These are phyloP conservation scores for Paramecium pentaurelia DNA, from an alignment of 73 alveolate genomes.

Conservation along the genomic window DNA sequence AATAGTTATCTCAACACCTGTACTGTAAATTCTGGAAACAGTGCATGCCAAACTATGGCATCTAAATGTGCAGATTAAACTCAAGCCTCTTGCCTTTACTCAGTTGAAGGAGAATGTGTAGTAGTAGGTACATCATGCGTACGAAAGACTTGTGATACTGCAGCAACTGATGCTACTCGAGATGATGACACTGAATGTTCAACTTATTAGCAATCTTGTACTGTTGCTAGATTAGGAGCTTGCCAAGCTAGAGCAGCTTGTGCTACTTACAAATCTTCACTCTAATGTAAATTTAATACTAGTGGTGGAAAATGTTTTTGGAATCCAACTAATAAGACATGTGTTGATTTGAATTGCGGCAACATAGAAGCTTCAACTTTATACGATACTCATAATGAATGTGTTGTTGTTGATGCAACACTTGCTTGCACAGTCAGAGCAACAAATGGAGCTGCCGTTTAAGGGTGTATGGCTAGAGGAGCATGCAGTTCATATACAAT, in stretches of 20 bases:
- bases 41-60: background rate
- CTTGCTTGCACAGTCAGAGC: slow-evolving; percentile 32
- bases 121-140: background rate
- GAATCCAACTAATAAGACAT: background rate
- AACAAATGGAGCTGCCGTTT: background rate
- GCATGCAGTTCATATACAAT: background rate
- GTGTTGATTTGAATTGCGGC: background rate
- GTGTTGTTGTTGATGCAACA: background rate
- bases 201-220: background rate
- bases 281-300: background rate
- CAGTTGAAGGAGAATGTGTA: background rate
- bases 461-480: background rate
- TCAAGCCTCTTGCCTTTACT: background rate
- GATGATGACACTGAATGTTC: background rate
- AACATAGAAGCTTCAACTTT: background rate
- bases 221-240: background rate
- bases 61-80: background rate
- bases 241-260: background rate
- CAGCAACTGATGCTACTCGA: background rate
- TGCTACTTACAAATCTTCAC: background rate
- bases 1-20: background rate
- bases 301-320: background rate
- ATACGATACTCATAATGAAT: background rate
- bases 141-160: background rate
- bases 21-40: background rate